phyloP scores from a whole-genome alignment of 148 eudicot genomes.

The Mesembryanthemum crystallinum region DNA sequence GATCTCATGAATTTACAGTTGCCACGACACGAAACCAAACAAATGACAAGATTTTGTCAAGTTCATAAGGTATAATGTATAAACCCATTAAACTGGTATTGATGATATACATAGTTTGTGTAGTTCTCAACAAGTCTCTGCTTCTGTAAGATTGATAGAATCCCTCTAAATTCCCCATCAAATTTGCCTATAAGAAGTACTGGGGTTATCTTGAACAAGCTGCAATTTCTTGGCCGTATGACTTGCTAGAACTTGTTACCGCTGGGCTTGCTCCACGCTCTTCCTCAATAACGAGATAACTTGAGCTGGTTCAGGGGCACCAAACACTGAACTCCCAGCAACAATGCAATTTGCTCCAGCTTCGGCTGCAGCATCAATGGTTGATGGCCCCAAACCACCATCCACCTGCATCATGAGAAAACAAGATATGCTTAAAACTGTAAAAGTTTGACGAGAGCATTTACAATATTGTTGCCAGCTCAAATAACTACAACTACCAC shows the following conservation, averaged over 20 bases:
- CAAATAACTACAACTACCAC: neutral
- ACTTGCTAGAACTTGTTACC: slow-evolving; percentile 1
- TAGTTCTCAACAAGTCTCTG: neutral
- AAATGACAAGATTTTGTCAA: too few species aligned
- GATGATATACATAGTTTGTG: neutral
- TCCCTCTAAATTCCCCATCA: neutral
- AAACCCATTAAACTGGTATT: neutral
- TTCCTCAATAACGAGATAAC: slow-evolving; percentile 74
- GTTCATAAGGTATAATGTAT: too few species aligned
- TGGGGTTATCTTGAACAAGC: neutral
- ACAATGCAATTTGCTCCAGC: slow-evolving; percentile 98
- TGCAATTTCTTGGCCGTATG: neutral
- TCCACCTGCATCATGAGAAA: slow-evolving; percentile 61
- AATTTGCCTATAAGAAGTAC: neutral
- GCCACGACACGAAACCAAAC: too few species aligned
- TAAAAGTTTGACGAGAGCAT: neutral
- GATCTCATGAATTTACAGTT: too few species aligned
- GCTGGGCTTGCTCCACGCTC: slow-evolving; percentile 53
- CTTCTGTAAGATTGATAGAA: neutral
- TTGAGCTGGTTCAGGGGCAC: slow-evolving; percentile 79
- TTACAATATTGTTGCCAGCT: neutral
- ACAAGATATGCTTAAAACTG: neutral
- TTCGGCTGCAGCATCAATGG: slow-evolving; percentile 72
- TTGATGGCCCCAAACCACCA: slow-evolving; percentile 93
- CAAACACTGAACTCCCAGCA: slow-evolving; percentile 94